These are phyloP conservation scores for Tetrahymena malaccensis DNA, from an alignment of 73 alveolate species.

Conservation along the genomic window DNA sequence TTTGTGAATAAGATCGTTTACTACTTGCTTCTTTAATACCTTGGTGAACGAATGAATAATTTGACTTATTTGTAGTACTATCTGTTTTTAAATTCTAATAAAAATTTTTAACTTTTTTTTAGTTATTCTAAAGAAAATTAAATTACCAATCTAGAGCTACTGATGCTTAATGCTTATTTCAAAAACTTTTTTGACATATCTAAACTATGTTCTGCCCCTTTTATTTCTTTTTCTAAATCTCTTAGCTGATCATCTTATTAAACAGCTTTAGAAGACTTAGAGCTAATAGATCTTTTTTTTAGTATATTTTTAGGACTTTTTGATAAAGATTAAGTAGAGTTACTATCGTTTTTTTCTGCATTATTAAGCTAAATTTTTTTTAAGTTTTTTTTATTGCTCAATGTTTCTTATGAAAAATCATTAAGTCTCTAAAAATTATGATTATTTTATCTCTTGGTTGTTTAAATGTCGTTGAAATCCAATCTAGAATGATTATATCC, in stretches of 20 bases:
- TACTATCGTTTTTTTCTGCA: neutral
- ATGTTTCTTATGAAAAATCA: neutral
- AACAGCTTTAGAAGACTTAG: neutral
- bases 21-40: neutral
- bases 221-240: neutral
- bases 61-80: neutral
- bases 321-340: neutral
- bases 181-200: neutral
- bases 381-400: neutral
- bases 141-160: neutral
- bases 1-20: neutral
- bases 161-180: neutral
- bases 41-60: neutral
- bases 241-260: neutral
- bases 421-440: neutral
- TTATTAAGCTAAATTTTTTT: neutral
- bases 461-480: neutral
- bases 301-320: neutral
- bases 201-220: neutral
- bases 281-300: neutral
- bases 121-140: neutral
- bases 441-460: neutral
- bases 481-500: neutral
- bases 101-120: neutral
- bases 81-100: neutral